Conservation (phyloP, 2,329 filamentous ascomycete species). For the Sordariomycetes sp. region DNA sequence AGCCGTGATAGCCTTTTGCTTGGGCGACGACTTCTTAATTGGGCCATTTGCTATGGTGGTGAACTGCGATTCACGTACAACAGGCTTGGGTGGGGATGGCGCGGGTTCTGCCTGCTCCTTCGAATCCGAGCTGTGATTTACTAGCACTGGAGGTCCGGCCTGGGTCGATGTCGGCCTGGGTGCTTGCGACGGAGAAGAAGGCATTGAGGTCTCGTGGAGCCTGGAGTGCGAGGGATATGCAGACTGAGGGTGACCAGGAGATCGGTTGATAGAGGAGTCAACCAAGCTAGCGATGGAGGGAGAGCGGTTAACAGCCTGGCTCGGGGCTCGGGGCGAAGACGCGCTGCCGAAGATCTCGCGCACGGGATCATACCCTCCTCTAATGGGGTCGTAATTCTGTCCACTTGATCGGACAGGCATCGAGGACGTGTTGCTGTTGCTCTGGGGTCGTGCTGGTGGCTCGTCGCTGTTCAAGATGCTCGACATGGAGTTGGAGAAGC, state of each 20-base stretch:
- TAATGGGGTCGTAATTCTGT: conserved; percentile 83
- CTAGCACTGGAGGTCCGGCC: too few relatives aligned
- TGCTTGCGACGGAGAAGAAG: conserved; percentile 32
- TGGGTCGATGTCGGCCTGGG: conserved; percentile 21
- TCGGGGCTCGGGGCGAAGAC: conserved; percentile 37
- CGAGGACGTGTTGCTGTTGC: conserved; percentile 22
- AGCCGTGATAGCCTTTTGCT: conserved; percentile 32
- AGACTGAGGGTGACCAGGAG: conserved; percentile 17
- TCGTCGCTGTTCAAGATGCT: conserved; percentile 47
- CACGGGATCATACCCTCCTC: conserved; percentile 57
- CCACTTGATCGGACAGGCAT: conserved; percentile 55
- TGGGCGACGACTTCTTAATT: conserved; percentile 36
- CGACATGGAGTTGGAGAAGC: conserved; percentile 41
- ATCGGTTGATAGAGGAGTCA: conserved; percentile 34
- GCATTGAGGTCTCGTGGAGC: conserved; percentile 21
- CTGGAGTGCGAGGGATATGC: conserved; percentile 17
- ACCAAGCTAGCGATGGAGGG: conserved; percentile 88
- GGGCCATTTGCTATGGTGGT: conserved; percentile 30
- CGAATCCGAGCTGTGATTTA: conserved; percentile 16
- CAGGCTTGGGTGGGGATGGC: conserved; percentile 20
- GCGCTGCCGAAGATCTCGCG: conserved; percentile 49
- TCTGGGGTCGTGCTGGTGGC: conserved; percentile 32
- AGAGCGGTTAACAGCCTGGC: conserved; percentile 39
- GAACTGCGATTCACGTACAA: conserved; percentile 28
- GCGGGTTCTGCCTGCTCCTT: conserved; percentile 24